Conservation (phyloP, 352 stramenopile genomes). For the Stramenopiles sp. region DNA sequence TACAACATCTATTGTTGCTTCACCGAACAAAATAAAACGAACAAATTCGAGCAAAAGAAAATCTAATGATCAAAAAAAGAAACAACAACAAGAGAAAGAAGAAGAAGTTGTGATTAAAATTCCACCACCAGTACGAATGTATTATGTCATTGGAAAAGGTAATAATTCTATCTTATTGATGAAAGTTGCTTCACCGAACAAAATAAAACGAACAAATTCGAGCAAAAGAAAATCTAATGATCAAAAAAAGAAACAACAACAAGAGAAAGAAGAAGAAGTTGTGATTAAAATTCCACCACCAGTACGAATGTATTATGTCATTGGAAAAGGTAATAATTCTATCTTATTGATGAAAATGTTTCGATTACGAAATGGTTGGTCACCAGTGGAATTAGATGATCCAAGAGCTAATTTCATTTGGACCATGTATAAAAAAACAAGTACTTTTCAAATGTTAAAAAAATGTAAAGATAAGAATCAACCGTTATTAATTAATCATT, state of each 20-base stretch:
- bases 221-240: not conserved
- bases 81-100: not conserved
- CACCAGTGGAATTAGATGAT: not conserved
- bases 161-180: not conserved
- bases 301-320: not conserved
- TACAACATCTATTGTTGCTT: no score
- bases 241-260: not conserved
- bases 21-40: no score
- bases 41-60: no score
- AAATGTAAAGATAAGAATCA: not conserved
- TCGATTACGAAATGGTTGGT: not conserved
- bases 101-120: not conserved
- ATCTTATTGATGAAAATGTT: not conserved
- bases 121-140: not conserved
- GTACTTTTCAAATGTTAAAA: not conserved
- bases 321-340: conserved; percentile 7
- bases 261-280: not conserved
- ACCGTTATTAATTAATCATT: not conserved
- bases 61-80: not conserved
- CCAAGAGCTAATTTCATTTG: not conserved
- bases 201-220: no score
- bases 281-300: not conserved
- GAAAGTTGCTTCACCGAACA: no score
- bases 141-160: conserved; percentile 3
- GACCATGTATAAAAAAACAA: conserved; percentile 9